Conservation (phyloP, 108 stramenopile species). For the Cyclotella distinguenda region DNA sequence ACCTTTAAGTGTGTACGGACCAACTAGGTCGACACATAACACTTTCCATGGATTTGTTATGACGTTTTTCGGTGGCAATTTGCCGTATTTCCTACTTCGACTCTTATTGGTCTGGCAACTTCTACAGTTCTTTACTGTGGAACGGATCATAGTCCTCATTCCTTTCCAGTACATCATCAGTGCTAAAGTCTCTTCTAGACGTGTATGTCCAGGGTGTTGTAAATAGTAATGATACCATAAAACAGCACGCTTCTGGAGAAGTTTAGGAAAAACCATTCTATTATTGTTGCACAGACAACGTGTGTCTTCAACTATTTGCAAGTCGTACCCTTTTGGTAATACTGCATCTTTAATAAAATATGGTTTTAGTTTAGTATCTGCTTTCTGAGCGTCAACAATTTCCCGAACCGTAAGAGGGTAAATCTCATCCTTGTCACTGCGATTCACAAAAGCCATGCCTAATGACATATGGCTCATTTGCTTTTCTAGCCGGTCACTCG, state of each 20-base stretch:
- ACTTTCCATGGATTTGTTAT: conserved; percentile 29
- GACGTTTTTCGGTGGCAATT: conserved; percentile 28
- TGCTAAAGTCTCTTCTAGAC: conserved; percentile 18
- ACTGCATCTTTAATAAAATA: background rate
- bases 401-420: conserved; percentile 13
- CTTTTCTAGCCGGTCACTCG: no score
- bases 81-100: conserved; percentile 20
- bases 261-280: conserved; percentile 18
- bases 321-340: background rate
- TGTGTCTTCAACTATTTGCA: background rate
- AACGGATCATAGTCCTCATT: conserved; percentile 7
- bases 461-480: background rate
- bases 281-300: conserved; percentile 5
- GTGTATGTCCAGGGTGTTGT: conserved; percentile 24
- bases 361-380: background rate
- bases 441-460: no score
- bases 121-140: conserved; percentile 13
- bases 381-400: conserved; percentile 10
- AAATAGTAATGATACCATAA: conserved; percentile 32
- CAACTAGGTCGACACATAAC: conserved; percentile 43
- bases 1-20: conserved; percentile 28
- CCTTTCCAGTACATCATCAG: conserved; percentile 29
- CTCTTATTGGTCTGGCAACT: conserved; percentile 29
- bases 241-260: conserved; percentile 14
- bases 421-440: conserved; percentile 11